Evolutionary conservation across 345 rosid species (phyloP).

Genomic region (Bruguiera parviflora): DNA sequence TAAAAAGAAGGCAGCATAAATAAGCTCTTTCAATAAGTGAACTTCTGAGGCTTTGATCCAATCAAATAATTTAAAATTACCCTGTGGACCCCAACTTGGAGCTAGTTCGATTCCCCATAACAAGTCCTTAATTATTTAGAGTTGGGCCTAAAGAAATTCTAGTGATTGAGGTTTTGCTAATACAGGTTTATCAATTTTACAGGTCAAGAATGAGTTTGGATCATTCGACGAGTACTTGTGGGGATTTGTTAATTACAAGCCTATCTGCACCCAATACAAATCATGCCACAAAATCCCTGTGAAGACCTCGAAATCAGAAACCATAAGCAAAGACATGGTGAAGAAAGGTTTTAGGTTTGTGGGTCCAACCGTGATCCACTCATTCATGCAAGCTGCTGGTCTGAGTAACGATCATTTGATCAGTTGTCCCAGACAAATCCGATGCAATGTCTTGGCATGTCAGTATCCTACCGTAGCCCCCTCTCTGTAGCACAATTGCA

Average conservation of each 20-base stretch:
- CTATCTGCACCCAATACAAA: conserved; percentile 43
- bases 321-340: conserved; percentile 68
- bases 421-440: conserved; percentile 60
- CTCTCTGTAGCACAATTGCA: conserved; percentile 1
- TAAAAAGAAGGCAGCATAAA: no score
- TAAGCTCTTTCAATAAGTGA: no score
- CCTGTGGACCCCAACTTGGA: no score
- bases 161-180: not conserved
- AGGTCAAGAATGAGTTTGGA: conserved; percentile 53
- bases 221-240: conserved; percentile 57
- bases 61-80: no score
- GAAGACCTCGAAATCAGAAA: conserved; percentile 69
- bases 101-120: no score
- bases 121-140: no score
- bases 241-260: conserved; percentile 52
- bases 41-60: no score
- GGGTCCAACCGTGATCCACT: conserved; percentile 64
- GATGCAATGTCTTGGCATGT: conserved; percentile 33
- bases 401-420: conserved; percentile 57
- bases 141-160: no score
- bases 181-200: not conserved
- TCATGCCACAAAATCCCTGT: conserved; percentile 54
- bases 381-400: conserved; percentile 71
- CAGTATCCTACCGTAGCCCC: conserved; percentile 1
- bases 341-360: conserved; percentile 59